Conservation (phyloP, 148 eudicot species). For the Rhododendron williamsianum region DNA sequence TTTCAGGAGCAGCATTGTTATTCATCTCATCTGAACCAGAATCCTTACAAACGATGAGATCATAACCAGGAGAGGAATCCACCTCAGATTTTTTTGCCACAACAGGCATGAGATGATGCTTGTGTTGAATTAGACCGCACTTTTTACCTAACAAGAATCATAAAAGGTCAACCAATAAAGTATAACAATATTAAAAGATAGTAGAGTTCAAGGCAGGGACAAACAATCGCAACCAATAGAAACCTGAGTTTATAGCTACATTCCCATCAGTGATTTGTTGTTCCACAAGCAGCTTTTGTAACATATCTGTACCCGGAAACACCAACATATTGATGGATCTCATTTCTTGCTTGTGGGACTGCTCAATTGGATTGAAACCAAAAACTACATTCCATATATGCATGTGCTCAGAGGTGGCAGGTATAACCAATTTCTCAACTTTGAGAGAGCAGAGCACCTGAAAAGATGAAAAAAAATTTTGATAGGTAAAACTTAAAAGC, state of each 20-base stretch:
- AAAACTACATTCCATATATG: conserved; percentile 81
- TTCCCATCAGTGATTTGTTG: conserved; percentile 31
- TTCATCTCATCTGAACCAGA: conserved; percentile 12
- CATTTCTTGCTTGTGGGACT: conserved; percentile 58
- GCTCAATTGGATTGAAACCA: conserved; percentile 61
- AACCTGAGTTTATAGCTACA: conserved; percentile 24
- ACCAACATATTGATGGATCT: conserved; percentile 79
- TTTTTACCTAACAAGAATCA: conserved; percentile 23
- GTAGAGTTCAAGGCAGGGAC: not conserved
- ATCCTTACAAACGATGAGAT: conserved; percentile 17
- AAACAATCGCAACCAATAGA: not conserved
- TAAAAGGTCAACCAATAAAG: conserved; percentile 10
- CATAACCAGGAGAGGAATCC: conserved; percentile 14
- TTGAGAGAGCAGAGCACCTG: conserved; percentile 69
- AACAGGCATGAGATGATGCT: conserved; percentile 22
- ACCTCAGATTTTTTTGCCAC: conserved; percentile 25
- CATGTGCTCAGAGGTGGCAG: conserved; percentile 88
- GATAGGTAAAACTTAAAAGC: not conserved
- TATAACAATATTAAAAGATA: not conserved
- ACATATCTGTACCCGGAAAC: conserved; percentile 92
- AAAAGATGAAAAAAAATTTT: too few relatives aligned
- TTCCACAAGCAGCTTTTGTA: conserved; percentile 58
- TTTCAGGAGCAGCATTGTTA: conserved; percentile 26
- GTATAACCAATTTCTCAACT: conserved; percentile 77
- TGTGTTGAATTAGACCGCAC: conserved; percentile 16